Conservation (phyloP, 371 early-diverging fungal genomes). For the Mucor mucedo region DNA sequence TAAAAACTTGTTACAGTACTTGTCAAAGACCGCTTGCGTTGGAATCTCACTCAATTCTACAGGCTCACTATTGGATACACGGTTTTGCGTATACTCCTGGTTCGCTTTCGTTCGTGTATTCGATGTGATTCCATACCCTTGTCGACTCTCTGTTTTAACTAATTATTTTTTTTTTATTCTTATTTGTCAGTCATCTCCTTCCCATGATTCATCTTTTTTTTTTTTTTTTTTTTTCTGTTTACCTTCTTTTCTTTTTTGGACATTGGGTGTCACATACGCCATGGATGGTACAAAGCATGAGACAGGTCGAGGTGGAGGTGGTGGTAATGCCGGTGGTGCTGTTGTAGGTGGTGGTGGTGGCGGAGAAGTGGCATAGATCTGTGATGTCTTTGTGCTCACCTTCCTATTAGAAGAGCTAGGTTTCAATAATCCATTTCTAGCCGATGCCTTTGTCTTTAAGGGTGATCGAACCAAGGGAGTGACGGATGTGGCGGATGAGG, state of each 20-base stretch:
- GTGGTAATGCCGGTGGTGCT: not conserved
- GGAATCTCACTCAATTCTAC: constrained; percentile 5
- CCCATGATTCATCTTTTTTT: too few species aligned
- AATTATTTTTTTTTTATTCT: too few species aligned
- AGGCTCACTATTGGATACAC: not conserved
- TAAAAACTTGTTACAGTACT: constrained; percentile 5
- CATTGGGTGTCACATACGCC: too few species aligned
- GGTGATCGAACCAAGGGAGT: not conserved
- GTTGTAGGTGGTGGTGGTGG: not conserved
- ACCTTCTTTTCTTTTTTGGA: too few species aligned
- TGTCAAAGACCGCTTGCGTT: constrained; percentile 11
- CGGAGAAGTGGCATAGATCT: too few species aligned
- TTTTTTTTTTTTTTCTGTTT: too few species aligned
- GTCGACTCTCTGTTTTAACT: too few species aligned
- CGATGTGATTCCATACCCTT: not conserved
- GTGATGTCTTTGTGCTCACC: constrained; percentile 5
- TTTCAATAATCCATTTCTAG: constrained; percentile 6
- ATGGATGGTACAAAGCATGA: too few species aligned
- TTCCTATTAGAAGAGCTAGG: constrained; percentile 17
- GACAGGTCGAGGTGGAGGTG: too few species aligned
- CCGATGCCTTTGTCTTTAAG: not conserved
- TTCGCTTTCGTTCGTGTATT: not conserved
- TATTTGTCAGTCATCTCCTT: too few species aligned
- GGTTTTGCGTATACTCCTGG: not conserved
- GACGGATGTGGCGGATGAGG: not conserved